Evolutionary conservation across 768 basidiomycete species (phyloP), one percentile per base, ranked within the genome.

Genomic region (Lactarius vividus): DNA sequence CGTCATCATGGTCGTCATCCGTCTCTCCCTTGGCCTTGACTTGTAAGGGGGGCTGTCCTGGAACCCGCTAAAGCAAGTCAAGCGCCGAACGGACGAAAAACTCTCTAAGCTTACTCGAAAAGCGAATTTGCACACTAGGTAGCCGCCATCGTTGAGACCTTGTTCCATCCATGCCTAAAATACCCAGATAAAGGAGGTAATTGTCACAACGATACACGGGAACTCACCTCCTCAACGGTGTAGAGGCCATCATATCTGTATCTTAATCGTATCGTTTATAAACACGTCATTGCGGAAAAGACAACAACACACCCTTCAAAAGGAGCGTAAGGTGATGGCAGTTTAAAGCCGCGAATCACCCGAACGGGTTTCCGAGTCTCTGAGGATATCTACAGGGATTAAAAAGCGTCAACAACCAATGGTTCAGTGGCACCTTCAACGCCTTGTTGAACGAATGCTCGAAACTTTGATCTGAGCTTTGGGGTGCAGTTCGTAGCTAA

Each of bases 211-310:
- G 40, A 56, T 6, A 31, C 56, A 62, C 23, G 58, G 29, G 35
- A 33, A 52, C 77, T 57, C 66, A 84, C 91, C 79, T 87, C 86
- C 75, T 89, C 89, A 18, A 94, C 89, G 2, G 72, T 77, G 73
- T 96, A 97, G 13, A 97, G 79, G 1, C 95, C 95, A 71, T 96
- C 94, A 72, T 97, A 97, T 10, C 94, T 86, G 73, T 95, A 97
- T 29, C 91, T 91, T 63, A 40, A 26, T 15, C 26, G 35, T 8
- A 42, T 58, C 31, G 23, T 52, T 26, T 15, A 31, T 57, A 26
- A 53, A 37, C 7, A 29, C 37, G 4, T 15, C 52, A n/a, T 33
- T 56, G 46, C 54, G 10, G 28, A 39, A 40, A n/a, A 57, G 40
- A 66, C 15, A 58, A 10, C 18, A 18, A 66, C 76, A 59, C 69